Percentiles rank a stretch among this genome's conserved stretches.
These are phyloP conservation scores for Pichia sp. DNA, from an alignment of 1,139 yeast genomes.

Conservation along the genomic window DNA sequence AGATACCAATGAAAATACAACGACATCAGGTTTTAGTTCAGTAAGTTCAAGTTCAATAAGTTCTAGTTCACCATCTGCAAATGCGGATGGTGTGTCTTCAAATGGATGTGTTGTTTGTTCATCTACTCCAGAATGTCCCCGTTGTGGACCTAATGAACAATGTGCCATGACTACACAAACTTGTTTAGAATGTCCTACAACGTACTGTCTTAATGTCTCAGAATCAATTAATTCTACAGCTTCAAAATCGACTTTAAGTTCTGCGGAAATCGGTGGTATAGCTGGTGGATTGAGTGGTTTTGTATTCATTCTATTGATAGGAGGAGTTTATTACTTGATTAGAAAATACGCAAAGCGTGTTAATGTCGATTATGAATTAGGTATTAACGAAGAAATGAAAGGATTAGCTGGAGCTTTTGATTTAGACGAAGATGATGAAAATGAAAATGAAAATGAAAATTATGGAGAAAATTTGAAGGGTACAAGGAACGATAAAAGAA, in stretches of 20 bases:
- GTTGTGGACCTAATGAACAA: slow-evolving; percentile 45
- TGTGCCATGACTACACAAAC: slow-evolving; percentile 49
- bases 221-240: slow-evolving; percentile 11
- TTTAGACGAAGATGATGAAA: slow-evolving; percentile 21
- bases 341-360: slow-evolving; percentile 31
- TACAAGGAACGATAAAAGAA: background rate
- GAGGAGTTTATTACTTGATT: slow-evolving; percentile 35
- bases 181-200: slow-evolving; percentile 50
- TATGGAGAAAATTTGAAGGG: background rate
- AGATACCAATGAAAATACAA: too few species aligned
- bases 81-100: background rate
- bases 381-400: slow-evolving; percentile 24
- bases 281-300: slow-evolving; percentile 63
- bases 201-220: slow-evolving; percentile 40
- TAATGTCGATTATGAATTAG: slow-evolving; percentile 22
- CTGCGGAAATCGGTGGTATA: slow-evolving; percentile 46
- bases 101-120: slow-evolving; percentile 48
- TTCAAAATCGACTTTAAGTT: slow-evolving; percentile 11
- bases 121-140: slow-evolving; percentile 41
- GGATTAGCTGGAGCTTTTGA: slow-evolving; percentile 19
- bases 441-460: slow-evolving; percentile 13
- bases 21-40: background rate
- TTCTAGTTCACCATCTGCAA: background rate
- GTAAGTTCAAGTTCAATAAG: background rate
- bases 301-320: slow-evolving; percentile 34